phyloP scores from a whole-genome alignment of 148 eudicot species.

The Amaranthus hypochondriacus region DNA sequence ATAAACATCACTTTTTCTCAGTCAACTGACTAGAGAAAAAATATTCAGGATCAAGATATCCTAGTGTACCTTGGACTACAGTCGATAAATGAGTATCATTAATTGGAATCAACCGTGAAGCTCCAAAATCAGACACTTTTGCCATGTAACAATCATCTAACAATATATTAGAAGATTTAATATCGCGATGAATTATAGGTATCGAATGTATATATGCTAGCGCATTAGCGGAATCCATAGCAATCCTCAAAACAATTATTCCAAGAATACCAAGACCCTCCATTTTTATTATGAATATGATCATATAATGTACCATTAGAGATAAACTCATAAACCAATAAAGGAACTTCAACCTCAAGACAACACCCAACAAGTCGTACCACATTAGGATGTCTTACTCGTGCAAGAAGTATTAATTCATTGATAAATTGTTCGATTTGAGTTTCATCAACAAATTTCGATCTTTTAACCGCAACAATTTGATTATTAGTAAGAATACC shows the following conservation, averaged over 20 bases:
- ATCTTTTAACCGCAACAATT: constrained; percentile 11
- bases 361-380: constrained; percentile 22
- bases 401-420: constrained; percentile 3
- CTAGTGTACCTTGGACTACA: constrained; percentile 16
- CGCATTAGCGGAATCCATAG: constrained; percentile 3
- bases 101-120: constrained; percentile 5
- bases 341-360: constrained; percentile 18
- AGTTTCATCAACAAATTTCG: constrained; percentile 8
- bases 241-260: not conserved
- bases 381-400: constrained; percentile 11
- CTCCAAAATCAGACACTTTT: constrained; percentile 15
- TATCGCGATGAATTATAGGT: constrained; percentile 18
- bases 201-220: constrained; percentile 5
- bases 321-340: constrained; percentile 13
- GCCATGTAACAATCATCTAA: not conserved
- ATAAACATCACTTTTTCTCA: constrained; percentile 10
- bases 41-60: constrained; percentile 33
- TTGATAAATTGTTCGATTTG: constrained; percentile 21
- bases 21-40: constrained; percentile 22
- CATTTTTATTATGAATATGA: not conserved
- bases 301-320: constrained; percentile 10
- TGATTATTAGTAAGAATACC: not conserved
- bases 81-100: constrained; percentile 8
- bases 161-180: constrained; percentile 7
- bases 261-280: constrained; percentile 9